phyloP scores from a whole-genome alignment of 768 basidiomycete genomes.

The Xerocomellus intermedius region DNA sequence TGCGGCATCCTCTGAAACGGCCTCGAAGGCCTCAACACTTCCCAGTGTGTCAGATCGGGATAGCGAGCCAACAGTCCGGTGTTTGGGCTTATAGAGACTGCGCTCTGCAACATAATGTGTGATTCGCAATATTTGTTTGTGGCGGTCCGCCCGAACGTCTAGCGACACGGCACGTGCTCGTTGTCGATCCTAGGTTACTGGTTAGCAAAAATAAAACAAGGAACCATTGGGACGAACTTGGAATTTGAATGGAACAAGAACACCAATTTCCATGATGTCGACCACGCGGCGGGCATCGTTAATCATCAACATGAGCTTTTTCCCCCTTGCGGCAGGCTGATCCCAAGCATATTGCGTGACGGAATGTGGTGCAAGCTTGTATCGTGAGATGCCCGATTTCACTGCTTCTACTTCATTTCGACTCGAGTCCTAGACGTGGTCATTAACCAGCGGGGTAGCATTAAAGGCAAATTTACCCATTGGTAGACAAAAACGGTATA shows the following conservation, averaged over 20 bases:
- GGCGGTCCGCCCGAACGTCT: conserved; percentile 88
- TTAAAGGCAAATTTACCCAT: conserved; percentile 46
- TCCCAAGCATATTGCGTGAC: conserved; percentile 88
- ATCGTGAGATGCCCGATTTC: conserved; percentile 42
- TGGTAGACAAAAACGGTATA: conserved; percentile 68
- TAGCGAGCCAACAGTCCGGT: conserved; percentile 44
- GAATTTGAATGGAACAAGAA: conserved; percentile 87
- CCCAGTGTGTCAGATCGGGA: conserved; percentile 69
- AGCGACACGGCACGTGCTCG: conserved; percentile 72
- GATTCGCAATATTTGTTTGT: conserved; percentile 81
- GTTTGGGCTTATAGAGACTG: conserved; percentile 84
- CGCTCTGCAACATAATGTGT: conserved; percentile 81
- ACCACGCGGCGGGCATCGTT: conserved; percentile 63
- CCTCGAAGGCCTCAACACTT: conserved; percentile 78
- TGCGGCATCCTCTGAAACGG: conserved; percentile 69
- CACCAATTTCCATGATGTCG: conserved; percentile 96
- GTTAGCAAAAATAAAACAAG: not conserved
- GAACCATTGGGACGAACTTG: conserved; percentile 43
- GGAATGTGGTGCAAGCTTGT: conserved; percentile 57
- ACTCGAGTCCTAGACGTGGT: conserved; percentile 43
- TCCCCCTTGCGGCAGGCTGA: conserved; percentile 78
- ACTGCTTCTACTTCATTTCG: conserved; percentile 38
- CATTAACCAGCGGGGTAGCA: conserved; percentile 10
- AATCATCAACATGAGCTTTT: conserved; percentile 67
- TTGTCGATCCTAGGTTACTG: conserved; percentile 45